Conservation (phyloP, 805 yeast species). For the Hermanozyma aechmeae region DNA sequence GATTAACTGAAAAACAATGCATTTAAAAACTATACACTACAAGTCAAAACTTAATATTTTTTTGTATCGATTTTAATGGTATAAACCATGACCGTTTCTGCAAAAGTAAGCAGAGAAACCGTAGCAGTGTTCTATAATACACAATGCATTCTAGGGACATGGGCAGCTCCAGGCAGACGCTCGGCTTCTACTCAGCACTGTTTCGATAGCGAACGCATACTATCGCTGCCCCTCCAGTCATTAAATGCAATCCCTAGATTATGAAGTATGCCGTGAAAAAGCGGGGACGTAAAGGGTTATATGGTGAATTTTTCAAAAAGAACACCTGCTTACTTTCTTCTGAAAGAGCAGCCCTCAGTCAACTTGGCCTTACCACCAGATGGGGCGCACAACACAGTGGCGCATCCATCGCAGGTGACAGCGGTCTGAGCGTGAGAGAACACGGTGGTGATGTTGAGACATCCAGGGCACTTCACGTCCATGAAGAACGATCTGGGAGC, state of each 20-base stretch:
- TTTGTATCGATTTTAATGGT: constrained; percentile 1
- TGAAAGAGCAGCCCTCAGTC: constrained; percentile 99
- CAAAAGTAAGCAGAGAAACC: constrained; percentile 1
- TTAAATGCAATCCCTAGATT: constrained; percentile 8
- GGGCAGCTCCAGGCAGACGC: not conserved
- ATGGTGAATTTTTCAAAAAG: not conserved
- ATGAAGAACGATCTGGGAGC: constrained; percentile 98
- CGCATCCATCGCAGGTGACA: constrained; percentile 97
- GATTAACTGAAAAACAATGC: not conserved
- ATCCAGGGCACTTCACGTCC: constrained; percentile 99
- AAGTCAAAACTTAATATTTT: not conserved
- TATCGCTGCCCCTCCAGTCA: constrained; percentile 7
- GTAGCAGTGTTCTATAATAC: constrained; percentile 8
- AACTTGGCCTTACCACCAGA: constrained; percentile 99
- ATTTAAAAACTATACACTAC: not conserved
- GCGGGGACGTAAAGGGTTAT: not conserved
- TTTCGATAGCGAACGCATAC: constrained; percentile 7
- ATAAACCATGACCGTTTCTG: constrained; percentile 2
- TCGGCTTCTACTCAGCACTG: constrained; percentile 12
- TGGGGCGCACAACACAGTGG: constrained; percentile 97
- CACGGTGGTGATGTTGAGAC: constrained; percentile 97
- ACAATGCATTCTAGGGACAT: constrained; percentile 11
- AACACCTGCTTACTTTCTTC: constrained; percentile 70
- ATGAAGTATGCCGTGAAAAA: constrained; percentile 1
- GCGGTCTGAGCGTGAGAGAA: constrained; percentile 99